Base-by-base conservation (phyloP, 164 flowering plant species). In the Macadamia integrifolia region DNA sequence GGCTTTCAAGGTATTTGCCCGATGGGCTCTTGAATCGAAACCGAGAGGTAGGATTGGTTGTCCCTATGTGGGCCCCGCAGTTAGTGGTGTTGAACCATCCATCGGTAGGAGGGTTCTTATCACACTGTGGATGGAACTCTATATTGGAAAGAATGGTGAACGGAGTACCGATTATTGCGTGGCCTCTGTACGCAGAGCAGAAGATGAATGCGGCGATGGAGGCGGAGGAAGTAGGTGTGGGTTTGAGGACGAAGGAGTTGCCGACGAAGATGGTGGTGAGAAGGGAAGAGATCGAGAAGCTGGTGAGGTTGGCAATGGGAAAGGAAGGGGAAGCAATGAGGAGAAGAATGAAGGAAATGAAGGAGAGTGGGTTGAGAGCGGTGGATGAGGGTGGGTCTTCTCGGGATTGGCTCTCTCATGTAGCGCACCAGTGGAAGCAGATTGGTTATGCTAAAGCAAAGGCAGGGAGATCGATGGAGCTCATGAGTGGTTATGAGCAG, bases 91-190 rank as follows among this genome's bases (percentile, higher is more conserved):
- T 77, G 0, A 30, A 64, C 52, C 80, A 70, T 43, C 32, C 6
- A 18, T 52, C 74, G 0, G 61, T 48, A 0, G 78, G 75, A 8
- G 78, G 75, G 56, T 71, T 76, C 48, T 9, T 76, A 14, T 42
- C 72, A 1, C 80, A 77, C 31, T 72, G 72, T 52, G 79, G 72
- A 31, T 75, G 75, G 78, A 68, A 69, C 30, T 75, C 75, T 32
- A 42, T 55, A 1, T 32, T 76, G 56, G 77, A 77, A 74, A 67
- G 76, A 40, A 31, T 70, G 9, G 71, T 58, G 56, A 31, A 67
- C n/a, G 77, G 74, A 0, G 77, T 72, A 66, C 72, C 74, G n/a
- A 40, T 74, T 72, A 56, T 77, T 6, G 74, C 69, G 6, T 72
- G 75, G 79, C 79, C 75, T 6, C 72, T 69, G 6, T 69, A 32